Evolutionary conservation across 2,329 filamentous ascomycete species (phyloP), one percentile per base, ranked within the genome.

Genomic region (Beauveria medogensis): DNA sequence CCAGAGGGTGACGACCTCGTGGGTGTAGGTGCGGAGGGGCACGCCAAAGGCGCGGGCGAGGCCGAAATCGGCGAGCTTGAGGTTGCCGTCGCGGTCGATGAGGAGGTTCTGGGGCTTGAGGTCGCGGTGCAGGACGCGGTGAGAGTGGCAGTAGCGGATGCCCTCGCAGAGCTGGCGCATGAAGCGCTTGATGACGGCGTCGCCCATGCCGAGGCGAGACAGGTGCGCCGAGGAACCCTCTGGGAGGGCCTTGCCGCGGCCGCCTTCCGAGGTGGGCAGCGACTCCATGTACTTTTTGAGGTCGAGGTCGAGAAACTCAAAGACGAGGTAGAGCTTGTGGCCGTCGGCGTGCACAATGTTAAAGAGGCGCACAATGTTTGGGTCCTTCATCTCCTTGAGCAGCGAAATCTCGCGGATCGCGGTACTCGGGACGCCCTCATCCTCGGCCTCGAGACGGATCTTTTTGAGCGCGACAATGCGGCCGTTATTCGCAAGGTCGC

Each of bases 271-370:
- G 62, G 93, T 86, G 4, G 91, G 91, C 48, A 96, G 82, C 7
- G 91, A 84, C 75, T 96, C 92, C 91, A 96, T 96, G 76, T 95
- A 96, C 75, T 95, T 96, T 80, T 96, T 96, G 68, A 96, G 80
- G 69, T 96, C 92, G 62, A 93, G 82, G 70, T 96, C 92, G 67
- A 96, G 87, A 75, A 90, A 96, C 73, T 96, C 92, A 65, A 92
- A 90, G 67, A 96, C 92, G 53, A 96, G 88, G 75, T 96, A 96
- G 55, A 96, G 85, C 78, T 96, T 96, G 78, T 96, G 91, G 61
- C 92, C 91, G 72, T 96, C 92, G 70, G 92, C 91, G 74, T 96
- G 92, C 57, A 96, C 91, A 66, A 96, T 96, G 78, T 96, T 96
- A 71, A 92, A 77, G 48, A 96, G 84, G 65, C 86, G 85, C 63